phyloP scores from a whole-genome alignment of 768 basidiomycete genomes.

The Mycena indigotica region DNA sequence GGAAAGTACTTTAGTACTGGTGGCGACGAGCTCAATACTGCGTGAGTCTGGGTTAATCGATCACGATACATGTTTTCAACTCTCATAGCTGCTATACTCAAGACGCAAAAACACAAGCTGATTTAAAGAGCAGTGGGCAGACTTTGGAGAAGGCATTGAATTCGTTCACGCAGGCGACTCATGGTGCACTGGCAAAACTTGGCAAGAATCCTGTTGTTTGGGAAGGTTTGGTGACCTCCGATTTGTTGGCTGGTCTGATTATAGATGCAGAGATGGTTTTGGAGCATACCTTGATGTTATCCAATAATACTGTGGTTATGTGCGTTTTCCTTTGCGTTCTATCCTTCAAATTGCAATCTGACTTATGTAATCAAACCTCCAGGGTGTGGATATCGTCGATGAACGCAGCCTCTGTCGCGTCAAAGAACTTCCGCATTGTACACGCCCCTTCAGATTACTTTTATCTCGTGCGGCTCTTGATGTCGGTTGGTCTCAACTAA shows the following conservation, averaged over 20 bases:
- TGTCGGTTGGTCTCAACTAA: neutral
- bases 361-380: constrained; percentile 3
- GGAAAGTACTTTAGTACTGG: constrained; percentile 76
- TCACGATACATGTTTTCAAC: too few species aligned
- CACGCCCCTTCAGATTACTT: constrained; percentile 77
- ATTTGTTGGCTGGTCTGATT: neutral
- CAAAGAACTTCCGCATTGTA: constrained; percentile 62
- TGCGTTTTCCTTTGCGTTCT: constrained; percentile 29
- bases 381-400: constrained; percentile 76
- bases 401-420: constrained; percentile 59
- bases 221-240: constrained; percentile 52
- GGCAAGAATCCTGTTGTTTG: constrained; percentile 83
- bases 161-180: constrained; percentile 61
- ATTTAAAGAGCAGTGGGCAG: constrained; percentile 49
- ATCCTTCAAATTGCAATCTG: neutral
- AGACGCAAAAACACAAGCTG: constrained; percentile 60
- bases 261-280: constrained; percentile 66
- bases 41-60: constrained; percentile 14
- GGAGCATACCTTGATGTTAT: constrained; percentile 49
- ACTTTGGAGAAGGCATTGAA: constrained; percentile 68
- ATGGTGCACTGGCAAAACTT: constrained; percentile 50
- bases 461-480: constrained; percentile 56
- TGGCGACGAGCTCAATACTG: constrained; percentile 76
- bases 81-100: constrained; percentile 53
- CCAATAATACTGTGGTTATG: constrained; percentile 60